Conservation (phyloP, 495 filamentous ascomycete genomes). For the Darksidea phi region DNA sequence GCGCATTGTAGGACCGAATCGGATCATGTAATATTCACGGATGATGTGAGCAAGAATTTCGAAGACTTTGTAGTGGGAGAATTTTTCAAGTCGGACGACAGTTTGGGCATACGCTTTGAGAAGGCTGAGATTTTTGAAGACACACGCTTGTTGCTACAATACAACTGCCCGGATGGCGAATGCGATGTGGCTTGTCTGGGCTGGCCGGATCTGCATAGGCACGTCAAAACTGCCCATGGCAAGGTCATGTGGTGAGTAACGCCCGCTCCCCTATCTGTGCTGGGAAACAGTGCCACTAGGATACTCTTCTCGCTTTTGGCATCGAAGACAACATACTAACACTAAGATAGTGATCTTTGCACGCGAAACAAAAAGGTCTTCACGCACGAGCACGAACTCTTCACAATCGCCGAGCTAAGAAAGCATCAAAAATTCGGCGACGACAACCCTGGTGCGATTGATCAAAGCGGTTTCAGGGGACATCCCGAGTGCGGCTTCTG, state of each 20-base stretch:
- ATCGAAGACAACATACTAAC: neutral
- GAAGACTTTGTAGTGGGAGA: conserved; percentile 74
- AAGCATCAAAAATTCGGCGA: conserved; percentile 91
- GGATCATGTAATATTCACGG: conserved; percentile 86
- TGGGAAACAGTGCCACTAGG: neutral
- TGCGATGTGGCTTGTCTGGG: conserved; percentile 89
- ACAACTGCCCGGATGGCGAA: conserved; percentile 83
- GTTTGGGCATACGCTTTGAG: conserved; percentile 87
- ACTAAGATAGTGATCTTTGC: conserved; percentile 67
- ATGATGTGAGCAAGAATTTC: conserved; percentile 73
- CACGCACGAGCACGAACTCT: conserved; percentile 96
- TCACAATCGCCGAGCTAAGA: conserved; percentile 72
- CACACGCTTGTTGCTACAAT: conserved; percentile 80
- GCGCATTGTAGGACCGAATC: conserved; percentile 89
- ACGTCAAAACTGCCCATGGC: conserved; percentile 77
- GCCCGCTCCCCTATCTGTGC: neutral
- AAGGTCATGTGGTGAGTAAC: conserved; percentile 79
- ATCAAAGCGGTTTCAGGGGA: conserved; percentile 94
- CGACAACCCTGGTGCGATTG: conserved; percentile 81
- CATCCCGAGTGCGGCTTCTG: conserved; percentile 96
- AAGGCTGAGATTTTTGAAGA: conserved; percentile 84
- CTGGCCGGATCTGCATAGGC: conserved; percentile 91
- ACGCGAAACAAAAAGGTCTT: conserved; percentile 96
- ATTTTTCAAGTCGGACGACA: conserved; percentile 71
- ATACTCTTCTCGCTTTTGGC: no score